Percentiles rank a stretch among this genome's conserved stretches.
Conservation (phyloP, 2,329 filamentous ascomycete genomes). For the Colletotrichum trifolii region DNA sequence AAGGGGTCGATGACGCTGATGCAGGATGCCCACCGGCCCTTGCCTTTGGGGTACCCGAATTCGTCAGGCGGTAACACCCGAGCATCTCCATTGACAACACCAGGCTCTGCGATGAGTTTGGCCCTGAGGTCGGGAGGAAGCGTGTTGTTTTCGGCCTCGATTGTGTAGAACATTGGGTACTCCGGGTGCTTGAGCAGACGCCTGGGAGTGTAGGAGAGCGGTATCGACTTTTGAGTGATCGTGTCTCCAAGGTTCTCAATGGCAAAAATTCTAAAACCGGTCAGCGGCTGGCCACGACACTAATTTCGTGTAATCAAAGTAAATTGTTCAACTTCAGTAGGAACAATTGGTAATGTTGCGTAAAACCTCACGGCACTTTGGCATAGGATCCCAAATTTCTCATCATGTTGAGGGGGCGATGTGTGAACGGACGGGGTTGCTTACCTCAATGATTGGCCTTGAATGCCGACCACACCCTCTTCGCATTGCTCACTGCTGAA, state of each 20-base stretch:
- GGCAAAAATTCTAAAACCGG: constrained; percentile 78
- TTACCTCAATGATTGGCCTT: constrained; percentile 88
- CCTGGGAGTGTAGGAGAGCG: constrained; percentile 89
- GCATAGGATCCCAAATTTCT: constrained; percentile 69
- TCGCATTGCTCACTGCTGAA: constrained; percentile 95
- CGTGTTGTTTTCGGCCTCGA: constrained; percentile 93
- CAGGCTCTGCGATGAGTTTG: constrained; percentile 79
- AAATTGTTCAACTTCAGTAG: constrained; percentile 75
- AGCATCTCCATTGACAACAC: constrained; percentile 77
- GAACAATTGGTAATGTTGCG: constrained; percentile 88
- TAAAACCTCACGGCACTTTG: constrained; percentile 65
- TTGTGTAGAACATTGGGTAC: constrained; percentile 90
- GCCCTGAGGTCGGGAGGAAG: constrained; percentile 81
- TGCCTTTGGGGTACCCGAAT: constrained; percentile 88
- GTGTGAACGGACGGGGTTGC: constrained; percentile 46
- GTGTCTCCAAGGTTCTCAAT: constrained; percentile 89
- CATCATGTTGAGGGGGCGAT: constrained; percentile 65
- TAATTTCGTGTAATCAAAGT: not conserved
- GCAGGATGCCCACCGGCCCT: constrained; percentile 93
- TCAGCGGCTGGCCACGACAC: constrained; percentile 46
- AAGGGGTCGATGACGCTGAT: constrained; percentile 92
- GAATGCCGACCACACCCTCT: constrained; percentile 93
- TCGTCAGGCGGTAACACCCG: constrained; percentile 78
- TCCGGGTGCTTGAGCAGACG: constrained; percentile 90
- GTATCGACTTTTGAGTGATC: constrained; percentile 85